Evolutionary conservation across 257 asterid genomes (phyloP).

Genomic region (Penstemon eatonii): DNA sequence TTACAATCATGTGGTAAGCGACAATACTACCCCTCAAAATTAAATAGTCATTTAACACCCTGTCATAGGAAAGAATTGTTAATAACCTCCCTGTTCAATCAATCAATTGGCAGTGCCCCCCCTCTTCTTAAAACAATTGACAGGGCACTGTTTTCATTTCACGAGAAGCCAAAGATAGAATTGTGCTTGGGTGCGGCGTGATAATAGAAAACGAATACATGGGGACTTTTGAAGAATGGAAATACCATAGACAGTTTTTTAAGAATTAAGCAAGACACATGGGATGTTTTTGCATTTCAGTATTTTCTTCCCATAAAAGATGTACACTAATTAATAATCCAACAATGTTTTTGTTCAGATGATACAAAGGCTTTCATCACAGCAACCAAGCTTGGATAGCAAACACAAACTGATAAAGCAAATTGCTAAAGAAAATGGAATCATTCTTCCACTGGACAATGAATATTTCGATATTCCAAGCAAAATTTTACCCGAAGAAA

Average conservation of each 20-base stretch:
- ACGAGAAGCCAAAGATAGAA: background rate
- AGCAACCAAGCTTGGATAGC: constrained; percentile 36
- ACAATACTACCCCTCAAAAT: no score
- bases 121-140: background rate
- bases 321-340: constrained; percentile 15
- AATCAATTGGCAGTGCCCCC: no score
- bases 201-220: no score
- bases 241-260: background rate
- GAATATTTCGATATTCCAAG: constrained; percentile 5
- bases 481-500: constrained; percentile 3
- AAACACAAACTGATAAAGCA: constrained; percentile 30
- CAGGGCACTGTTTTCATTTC: background rate
- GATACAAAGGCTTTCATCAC: constrained; percentile 34
- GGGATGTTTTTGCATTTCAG: background rate
- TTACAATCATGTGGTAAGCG: no score
- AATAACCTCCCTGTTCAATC: no score
- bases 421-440: constrained; percentile 43
- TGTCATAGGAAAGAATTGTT: no score
- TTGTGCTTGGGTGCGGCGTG: background rate
- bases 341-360: constrained; percentile 28
- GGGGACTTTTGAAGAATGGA: no score
- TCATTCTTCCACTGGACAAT: constrained; percentile 24
- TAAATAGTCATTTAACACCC: no score
- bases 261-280: background rate
- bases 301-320: background rate